phyloP scores from a whole-genome alignment of 2,329 filamentous ascomycete genomes.

The Purpureocillium lavendulum region DNA sequence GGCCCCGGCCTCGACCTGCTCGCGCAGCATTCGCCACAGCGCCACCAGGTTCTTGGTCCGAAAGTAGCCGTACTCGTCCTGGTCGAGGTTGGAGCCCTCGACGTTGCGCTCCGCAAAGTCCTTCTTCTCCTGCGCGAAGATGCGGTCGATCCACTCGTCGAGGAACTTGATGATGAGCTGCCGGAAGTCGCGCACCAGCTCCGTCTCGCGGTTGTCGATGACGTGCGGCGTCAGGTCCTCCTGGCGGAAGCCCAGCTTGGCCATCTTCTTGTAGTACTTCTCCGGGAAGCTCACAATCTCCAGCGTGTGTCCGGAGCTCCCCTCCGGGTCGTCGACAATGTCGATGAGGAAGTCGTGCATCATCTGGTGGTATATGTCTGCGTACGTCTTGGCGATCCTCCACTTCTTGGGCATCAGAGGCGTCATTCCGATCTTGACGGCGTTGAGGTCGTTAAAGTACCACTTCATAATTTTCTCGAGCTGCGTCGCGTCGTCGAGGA shows the following conservation, averaged over 20 bases:
- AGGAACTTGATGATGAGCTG: slow-evolving; percentile 92
- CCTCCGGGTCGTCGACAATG: slow-evolving; percentile 74
- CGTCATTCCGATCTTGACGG: slow-evolving; percentile 87
- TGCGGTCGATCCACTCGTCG: slow-evolving; percentile 95
- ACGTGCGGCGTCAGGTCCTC: slow-evolving; percentile 77
- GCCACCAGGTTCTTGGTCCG: slow-evolving; percentile 87
- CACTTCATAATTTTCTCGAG: slow-evolving; percentile 86
- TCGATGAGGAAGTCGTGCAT: slow-evolving; percentile 92
- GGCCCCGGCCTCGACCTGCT: slow-evolving; percentile 79
- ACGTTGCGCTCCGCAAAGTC: slow-evolving; percentile 72
- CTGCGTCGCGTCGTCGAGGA: slow-evolving; percentile 72
- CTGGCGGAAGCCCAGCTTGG: slow-evolving; percentile 71
- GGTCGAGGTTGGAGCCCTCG: slow-evolving; percentile 69
- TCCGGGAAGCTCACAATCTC: slow-evolving; percentile 92
- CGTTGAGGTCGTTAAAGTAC: slow-evolving; percentile 97
- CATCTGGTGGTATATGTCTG: slow-evolving; percentile 79
- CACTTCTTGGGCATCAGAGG: slow-evolving; percentile 91
- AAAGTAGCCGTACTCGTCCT: slow-evolving; percentile 83
- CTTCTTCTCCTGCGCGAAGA: slow-evolving; percentile 72
- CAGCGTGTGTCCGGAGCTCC: slow-evolving; percentile 80
- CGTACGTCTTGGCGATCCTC: slow-evolving; percentile 89
- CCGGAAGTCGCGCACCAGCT: slow-evolving; percentile 88
- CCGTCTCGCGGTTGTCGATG: slow-evolving; percentile 80
- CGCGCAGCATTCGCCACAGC: slow-evolving; percentile 94
- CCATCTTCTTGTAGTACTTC: slow-evolving; percentile 95